phyloP scores from a whole-genome alignment of 495 filamentous ascomycete species.

The Polyplosphaeria fusca region DNA sequence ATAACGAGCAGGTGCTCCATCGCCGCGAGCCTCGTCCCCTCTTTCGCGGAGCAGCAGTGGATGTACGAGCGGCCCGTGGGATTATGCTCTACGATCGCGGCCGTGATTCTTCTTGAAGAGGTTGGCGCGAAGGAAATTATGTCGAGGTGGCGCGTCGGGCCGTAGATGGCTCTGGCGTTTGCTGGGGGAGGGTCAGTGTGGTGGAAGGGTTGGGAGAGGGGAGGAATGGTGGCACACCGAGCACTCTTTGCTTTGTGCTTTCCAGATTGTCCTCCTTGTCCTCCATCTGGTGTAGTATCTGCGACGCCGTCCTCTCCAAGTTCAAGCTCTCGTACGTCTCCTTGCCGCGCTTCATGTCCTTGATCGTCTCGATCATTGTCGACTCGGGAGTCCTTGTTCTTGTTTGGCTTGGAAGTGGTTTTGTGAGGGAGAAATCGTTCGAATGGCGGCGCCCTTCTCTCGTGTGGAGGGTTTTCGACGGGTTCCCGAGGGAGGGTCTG shows the following conservation, averaged over 20 bases:
- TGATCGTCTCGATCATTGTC: constrained; percentile 29
- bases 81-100: constrained; percentile 31
- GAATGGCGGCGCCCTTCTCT: too few species aligned
- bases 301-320: constrained; percentile 18
- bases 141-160: constrained; percentile 26
- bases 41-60: constrained; percentile 26
- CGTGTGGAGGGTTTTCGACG: too few species aligned
- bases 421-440: too few species aligned
- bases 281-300: constrained; percentile 31
- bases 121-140: constrained; percentile 22
- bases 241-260: constrained; percentile 16
- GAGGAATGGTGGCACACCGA: constrained; percentile 9
- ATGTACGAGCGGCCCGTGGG: constrained; percentile 27
- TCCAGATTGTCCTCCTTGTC: constrained; percentile 28
- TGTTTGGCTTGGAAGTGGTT: too few species aligned
- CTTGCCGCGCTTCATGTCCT: constrained; percentile 26
- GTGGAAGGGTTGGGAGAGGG: not conserved
- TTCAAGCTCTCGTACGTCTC: constrained; percentile 6
- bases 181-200: constrained; percentile 1
- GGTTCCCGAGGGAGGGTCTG: too few species aligned
- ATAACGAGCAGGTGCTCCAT: constrained; percentile 32
- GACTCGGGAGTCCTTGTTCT: too few species aligned
- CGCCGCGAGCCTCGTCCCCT: constrained; percentile 20
- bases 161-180: constrained; percentile 31
- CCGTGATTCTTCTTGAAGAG: constrained; percentile 22